Base-by-base conservation (phyloP, 2,329 filamentous ascomycete species). In the Scedosporium dehoogii region DNA sequence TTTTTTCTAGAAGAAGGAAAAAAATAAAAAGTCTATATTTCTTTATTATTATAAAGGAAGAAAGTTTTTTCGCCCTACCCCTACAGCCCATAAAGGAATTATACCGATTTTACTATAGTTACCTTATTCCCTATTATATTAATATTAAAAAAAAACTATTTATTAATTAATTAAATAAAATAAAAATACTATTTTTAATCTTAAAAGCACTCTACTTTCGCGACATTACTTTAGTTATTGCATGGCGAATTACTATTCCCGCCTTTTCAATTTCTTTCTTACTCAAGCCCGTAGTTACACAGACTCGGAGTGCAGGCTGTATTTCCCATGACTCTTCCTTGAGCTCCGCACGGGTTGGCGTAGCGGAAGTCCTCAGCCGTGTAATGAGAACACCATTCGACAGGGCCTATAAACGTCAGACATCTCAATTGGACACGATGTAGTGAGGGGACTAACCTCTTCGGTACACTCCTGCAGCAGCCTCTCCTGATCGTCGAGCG, bases 191-290 rank as follows among this genome's bases (percentile, higher is more conserved):
- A 18, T 18, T 25, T 53, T 18, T 12, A 27, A n/a, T 7, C 3
- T 23, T 48, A 48, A 3, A 7, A 6, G 9, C 21, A 12, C 4
- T 23, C 14, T 44, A 59, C 41, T 56, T 87, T 65, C 83, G 79
- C 21, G 83, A 85, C 81, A 99, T 86, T 65, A 97, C 86, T 77
- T 96, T 97, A 60, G 92, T 96, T 67, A 97, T 90, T 14, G 94
- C 93, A 76, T 97, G 92, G 64, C 93, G 83, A 67, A 99, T 92
- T 9, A 85, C 87, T 6, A 88, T 86, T 14, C 92, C 94, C 0
- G 94, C 91, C 79, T 96, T 96, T 77, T 99, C 96, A 62, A 92
- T 89, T 74, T 99, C 94, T 78, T 96, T 97, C 79, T 90, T 96
- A 25, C 90, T 89, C 65, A 99, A 78, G 1, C 90, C 94, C 4